Evolutionary conservation across 1,139 yeast species (phyloP).

Genomic region (Taiozyma sp.): DNA sequence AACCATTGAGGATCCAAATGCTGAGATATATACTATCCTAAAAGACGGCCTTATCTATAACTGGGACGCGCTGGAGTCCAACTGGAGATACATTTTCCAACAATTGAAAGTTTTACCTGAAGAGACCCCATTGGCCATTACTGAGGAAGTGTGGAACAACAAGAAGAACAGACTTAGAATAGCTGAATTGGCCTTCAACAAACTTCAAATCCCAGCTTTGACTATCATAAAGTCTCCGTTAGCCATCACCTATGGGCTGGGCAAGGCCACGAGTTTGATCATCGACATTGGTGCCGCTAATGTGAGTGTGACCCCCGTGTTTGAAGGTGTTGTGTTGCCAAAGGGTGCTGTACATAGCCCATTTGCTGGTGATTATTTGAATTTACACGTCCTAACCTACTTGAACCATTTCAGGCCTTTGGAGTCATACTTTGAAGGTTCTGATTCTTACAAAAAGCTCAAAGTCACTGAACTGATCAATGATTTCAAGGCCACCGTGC

Average conservation of each 20-base stretch:
- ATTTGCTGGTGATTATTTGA: constrained; percentile 68
- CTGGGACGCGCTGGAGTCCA: constrained; percentile 54
- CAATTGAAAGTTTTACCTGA: constrained; percentile 42
- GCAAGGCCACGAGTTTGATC: constrained; percentile 63
- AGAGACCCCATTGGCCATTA: constrained; percentile 60
- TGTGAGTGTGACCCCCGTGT: constrained; percentile 62
- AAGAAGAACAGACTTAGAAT: constrained; percentile 46
- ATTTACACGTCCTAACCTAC: constrained; percentile 38
- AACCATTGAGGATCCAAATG: constrained; percentile 30
- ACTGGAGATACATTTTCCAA: constrained; percentile 54
- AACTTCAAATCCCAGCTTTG: constrained; percentile 59
- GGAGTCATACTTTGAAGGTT: constrained; percentile 20
- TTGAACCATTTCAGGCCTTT: constrained; percentile 11
- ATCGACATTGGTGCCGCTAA: constrained; percentile 64
- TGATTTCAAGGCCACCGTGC: constrained; percentile 45
- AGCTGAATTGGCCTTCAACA: constrained; percentile 62
- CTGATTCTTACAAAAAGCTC: constrained; percentile 46
- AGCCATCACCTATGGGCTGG: constrained; percentile 65
- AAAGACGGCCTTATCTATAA: constrained; percentile 65
- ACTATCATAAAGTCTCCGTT: constrained; percentile 67
- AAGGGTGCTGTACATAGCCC: constrained; percentile 57
- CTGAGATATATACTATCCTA: constrained; percentile 57
- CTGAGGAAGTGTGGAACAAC: constrained; percentile 62
- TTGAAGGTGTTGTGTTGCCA: constrained; percentile 63
- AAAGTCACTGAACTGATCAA: constrained; percentile 37